Evolutionary conservation across 1,139 yeast genomes (phyloP).

Genomic region (Scheffersomyces cryptocercus): DNA sequence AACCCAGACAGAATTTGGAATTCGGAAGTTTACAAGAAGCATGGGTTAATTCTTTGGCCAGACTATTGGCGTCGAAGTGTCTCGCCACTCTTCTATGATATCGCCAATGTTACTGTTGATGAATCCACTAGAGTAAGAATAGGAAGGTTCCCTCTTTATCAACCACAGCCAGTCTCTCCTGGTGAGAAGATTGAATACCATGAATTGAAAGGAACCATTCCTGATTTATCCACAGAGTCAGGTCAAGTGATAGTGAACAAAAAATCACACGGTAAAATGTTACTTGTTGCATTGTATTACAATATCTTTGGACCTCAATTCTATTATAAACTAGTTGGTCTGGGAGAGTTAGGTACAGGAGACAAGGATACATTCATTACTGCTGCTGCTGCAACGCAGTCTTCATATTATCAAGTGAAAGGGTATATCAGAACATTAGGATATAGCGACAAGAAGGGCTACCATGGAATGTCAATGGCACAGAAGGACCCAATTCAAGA

Average conservation of each 20-base stretch:
- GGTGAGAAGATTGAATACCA: slow-evolving; percentile 3
- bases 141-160: not conserved
- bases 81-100: slow-evolving; percentile 14
- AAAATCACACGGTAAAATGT: slow-evolving; percentile 12
- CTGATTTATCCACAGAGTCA: slow-evolving; percentile 16
- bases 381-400: slow-evolving; percentile 11
- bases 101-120: slow-evolving; percentile 12
- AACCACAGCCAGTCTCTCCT: slow-evolving; percentile 2
- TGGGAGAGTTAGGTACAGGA: slow-evolving; percentile 19
- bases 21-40: slow-evolving; percentile 26
- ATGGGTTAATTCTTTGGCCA: slow-evolving; percentile 19
- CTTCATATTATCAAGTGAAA: slow-evolving; percentile 13
- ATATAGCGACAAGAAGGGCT: not conserved
- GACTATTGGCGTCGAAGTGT: slow-evolving; percentile 19
- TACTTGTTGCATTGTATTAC: slow-evolving; percentile 16
- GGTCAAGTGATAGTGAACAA: slow-evolving; percentile 18
- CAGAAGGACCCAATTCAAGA: slow-evolving; percentile 3
- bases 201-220: slow-evolving; percentile 16
- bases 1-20: slow-evolving; percentile 22
- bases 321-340: slow-evolving; percentile 17
- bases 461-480: slow-evolving; percentile 1
- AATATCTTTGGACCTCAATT: slow-evolving; percentile 15
- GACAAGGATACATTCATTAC: slow-evolving; percentile 19
- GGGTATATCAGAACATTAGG: slow-evolving; percentile 3
- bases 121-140: slow-evolving; percentile 1